phyloP scores from a whole-genome alignment of 2,329 filamentous ascomycete genomes.

The Tolypocladium guangdongense region DNA sequence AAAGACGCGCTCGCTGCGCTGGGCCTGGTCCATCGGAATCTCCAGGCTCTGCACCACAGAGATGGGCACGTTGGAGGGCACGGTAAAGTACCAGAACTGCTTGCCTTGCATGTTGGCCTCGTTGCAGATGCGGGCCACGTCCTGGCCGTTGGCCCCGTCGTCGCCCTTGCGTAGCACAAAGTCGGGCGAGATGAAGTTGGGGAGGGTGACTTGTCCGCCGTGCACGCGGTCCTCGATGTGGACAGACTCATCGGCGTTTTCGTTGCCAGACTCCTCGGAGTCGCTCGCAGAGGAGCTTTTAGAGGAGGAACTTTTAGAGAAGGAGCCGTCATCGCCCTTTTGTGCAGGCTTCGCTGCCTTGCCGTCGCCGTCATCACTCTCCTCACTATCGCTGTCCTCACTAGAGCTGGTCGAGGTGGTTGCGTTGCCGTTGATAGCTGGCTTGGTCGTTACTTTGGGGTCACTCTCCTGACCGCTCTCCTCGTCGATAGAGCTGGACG shows the following conservation, averaged over 20 bases:
- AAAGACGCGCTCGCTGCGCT: conserved; percentile 43
- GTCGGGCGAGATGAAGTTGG: conserved; percentile 37
- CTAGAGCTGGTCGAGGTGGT: conserved; percentile 11
- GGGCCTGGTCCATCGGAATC: conserved; percentile 44
- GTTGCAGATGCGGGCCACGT: conserved; percentile 44
- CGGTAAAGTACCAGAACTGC: conserved; percentile 73
- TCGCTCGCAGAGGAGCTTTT: conserved; percentile 9
- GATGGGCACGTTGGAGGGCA: conserved; percentile 58
- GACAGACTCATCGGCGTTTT: conserved; percentile 28
- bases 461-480: conserved; percentile 7
- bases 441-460: conserved; percentile 9
- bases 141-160: conserved; percentile 26
- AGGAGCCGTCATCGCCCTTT: background rate
- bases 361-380: background rate
- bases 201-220: conserved; percentile 25
- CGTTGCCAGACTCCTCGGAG: conserved; percentile 16
- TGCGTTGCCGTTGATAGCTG: conserved; percentile 8
- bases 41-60: conserved; percentile 54
- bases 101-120: conserved; percentile 53
- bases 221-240: conserved; percentile 22
- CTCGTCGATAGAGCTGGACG: conserved; percentile 11
- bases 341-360: background rate
- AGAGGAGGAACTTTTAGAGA: no score
- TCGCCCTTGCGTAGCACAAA: conserved; percentile 41
- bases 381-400: conserved; percentile 4